Conservation (phyloP, 305 asterid genomes). For the Fraxinus ornus region DNA sequence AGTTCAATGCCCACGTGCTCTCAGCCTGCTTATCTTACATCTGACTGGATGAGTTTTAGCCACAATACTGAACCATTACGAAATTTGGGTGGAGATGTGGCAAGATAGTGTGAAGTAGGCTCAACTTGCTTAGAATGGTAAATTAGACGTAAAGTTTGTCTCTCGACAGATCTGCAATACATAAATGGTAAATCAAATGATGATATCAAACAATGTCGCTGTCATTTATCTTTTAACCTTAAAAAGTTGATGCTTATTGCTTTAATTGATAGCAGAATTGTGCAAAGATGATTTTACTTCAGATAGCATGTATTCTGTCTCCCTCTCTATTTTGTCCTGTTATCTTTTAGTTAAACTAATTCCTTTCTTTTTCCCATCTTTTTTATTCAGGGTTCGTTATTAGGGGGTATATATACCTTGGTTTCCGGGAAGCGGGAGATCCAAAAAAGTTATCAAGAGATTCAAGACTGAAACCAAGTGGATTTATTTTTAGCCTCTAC, state of each 20-base stretch:
- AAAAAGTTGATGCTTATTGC: neutral
- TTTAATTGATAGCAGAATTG: neutral
- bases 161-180: neutral
- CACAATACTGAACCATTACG: neutral
- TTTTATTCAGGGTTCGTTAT: neutral
- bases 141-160: neutral
- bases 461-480: neutral
- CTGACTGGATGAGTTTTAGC: neutral
- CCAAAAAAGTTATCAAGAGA: neutral
- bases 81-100: neutral
- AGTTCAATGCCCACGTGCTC: neutral
- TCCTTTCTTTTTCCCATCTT: neutral
- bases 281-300: neutral
- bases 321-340: neutral
- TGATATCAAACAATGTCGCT: neutral
- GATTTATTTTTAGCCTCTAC: neutral
- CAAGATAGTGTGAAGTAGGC: neutral
- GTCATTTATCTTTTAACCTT: neutral
- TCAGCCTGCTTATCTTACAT: neutral
- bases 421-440: neutral
- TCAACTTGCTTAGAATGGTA: neutral
- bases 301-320: neutral
- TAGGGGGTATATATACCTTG: neutral
- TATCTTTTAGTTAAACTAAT: neutral
- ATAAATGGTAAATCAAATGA: neutral